Percentiles rank a stretch among this genome's conserved stretches.
These are phyloP conservation scores for Medicago arabica DNA, from an alignment of 306 rosid genomes.

Conservation along the genomic window DNA sequence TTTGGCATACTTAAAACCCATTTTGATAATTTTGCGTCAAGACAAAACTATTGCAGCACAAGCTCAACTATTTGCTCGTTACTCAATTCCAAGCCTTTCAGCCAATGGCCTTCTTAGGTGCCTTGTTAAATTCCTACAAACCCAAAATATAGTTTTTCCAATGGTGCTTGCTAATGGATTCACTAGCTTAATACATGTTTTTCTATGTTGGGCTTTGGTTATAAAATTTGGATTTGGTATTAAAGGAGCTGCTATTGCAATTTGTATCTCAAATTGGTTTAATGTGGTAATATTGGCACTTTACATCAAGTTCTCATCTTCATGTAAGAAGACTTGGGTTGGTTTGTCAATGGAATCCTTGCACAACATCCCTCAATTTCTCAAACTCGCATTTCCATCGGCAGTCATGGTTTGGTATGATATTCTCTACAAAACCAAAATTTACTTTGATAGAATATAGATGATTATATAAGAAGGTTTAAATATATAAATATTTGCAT, in stretches of 20 bases:
- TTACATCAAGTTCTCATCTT: conserved; percentile 9
- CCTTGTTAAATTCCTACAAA: conserved; percentile 56
- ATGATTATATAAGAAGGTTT: neutral
- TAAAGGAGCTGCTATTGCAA: conserved; percentile 19
- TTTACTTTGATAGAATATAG: neutral
- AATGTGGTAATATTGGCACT: neutral
- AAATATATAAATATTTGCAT: neutral
- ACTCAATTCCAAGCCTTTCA: conserved; percentile 56
- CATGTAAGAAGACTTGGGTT: conserved; percentile 3
- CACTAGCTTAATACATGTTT: neutral
- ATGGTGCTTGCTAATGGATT: conserved; percentile 44
- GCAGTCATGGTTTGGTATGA: conserved; percentile 25
- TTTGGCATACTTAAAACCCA: too few relatives aligned
- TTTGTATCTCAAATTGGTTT: conserved; percentile 1
- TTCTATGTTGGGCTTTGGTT: conserved; percentile 12
- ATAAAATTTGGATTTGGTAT: neutral
- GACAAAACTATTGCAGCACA: too few relatives aligned
- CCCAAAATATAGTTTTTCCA: conserved; percentile 68
- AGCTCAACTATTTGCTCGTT: conserved; percentile 48
- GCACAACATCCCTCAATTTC: neutral
- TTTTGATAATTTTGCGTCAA: too few relatives aligned
- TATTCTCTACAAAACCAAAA: neutral
- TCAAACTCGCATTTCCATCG: conserved; percentile 16
- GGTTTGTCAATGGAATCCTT: conserved; percentile 11
- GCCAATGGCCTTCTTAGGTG: conserved; percentile 64